Base-by-base conservation (phyloP, 2,329 filamentous ascomycete genomes). In the Blastomyces silverae region DNA sequence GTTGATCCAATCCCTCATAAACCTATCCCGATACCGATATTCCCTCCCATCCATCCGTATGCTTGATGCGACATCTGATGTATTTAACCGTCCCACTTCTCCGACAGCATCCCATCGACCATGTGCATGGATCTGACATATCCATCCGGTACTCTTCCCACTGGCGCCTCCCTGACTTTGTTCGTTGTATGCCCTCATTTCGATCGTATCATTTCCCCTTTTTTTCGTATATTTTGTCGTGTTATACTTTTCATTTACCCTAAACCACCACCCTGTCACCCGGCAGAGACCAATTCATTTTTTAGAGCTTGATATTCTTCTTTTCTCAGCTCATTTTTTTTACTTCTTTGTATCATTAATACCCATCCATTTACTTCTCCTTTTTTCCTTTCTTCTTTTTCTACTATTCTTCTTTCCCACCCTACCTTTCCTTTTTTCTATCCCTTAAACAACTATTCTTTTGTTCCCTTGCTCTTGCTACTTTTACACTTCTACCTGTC, bases 311-410 rank as follows among this genome's bases (percentile, higher is more conserved):
- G 28, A 2, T 34, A 37, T 55, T 20, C 46, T 50, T 61, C 34
- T 39, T 17, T 4, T 50, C 22, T 60, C n/a, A n/a, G 28, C 50
- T 28, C 34, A 10, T 55, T 17, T 31, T 34, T 20, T n/a, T 15
- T 61, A 34, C 37, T 55, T 63, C 53, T 58, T 34, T 63, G 62
- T 63, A 63, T 48, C 62, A 63, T 57, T 62, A 63, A 63, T 63
- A 63, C 53, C 39, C 39, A 28, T 37, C 25, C 25, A 22, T 62
- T 55, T 55, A 10, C 13, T 34, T 34, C 25, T 10, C 15, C 37
- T 34, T 52, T 50, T 25, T 20, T 22, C 15, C 17, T 62, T 42
- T 37, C 42, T 57, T 50, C 22, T 34, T 28, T 63, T 44, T 48
- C n/a, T 50, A 2, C 10, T 37, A 44, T 42, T 20, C 50, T 44